Percentiles rank a stretch among this genome's conserved stretches.
Conservation (phyloP, 345 rosid genomes). For the Mangifera indica region DNA sequence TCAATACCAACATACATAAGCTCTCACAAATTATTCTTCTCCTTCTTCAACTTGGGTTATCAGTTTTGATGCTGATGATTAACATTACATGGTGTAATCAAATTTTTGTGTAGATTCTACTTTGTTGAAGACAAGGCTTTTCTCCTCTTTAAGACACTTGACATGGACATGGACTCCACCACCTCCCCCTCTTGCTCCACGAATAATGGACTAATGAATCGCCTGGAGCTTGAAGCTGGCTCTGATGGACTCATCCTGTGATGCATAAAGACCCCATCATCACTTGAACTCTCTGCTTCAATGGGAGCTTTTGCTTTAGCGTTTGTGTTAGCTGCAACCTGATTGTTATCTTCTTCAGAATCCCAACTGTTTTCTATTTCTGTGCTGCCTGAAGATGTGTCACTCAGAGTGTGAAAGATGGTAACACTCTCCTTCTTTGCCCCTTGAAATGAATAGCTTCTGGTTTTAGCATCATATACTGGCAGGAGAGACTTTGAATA, state of each 20-base stretch:
- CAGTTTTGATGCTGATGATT: not conserved
- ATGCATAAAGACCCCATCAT: constrained; percentile 7
- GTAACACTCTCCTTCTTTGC: constrained; percentile 45
- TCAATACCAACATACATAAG: too few species aligned
- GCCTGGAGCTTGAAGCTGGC: constrained; percentile 30
- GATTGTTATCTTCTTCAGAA: constrained; percentile 20
- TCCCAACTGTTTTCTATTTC: constrained; percentile 19
- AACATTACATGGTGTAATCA: not conserved
- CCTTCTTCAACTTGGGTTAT: too few species aligned
- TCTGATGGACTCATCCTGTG: constrained; percentile 31
- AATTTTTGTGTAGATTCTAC: constrained; percentile 1
- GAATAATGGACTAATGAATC: constrained; percentile 14
- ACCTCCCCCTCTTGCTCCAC: constrained; percentile 20
- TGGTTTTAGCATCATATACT: constrained; percentile 41
- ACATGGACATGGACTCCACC: constrained; percentile 28
- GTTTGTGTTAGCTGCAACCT: constrained; percentile 24
- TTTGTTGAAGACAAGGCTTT: constrained; percentile 36
- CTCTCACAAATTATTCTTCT: too few species aligned
- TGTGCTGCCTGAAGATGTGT: constrained; percentile 41
- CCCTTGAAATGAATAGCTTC: constrained; percentile 52
- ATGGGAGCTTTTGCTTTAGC: constrained; percentile 29
- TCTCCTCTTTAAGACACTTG: constrained; percentile 39
- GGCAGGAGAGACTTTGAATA: constrained; percentile 49
- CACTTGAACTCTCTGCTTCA: constrained; percentile 41
- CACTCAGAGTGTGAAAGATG: constrained; percentile 40